Percentiles rank a stretch among this genome's conserved stretches.
Evolutionary conservation across 2,329 filamentous ascomycete species (phyloP).

Genomic region (Penicillium corylophilum): DNA sequence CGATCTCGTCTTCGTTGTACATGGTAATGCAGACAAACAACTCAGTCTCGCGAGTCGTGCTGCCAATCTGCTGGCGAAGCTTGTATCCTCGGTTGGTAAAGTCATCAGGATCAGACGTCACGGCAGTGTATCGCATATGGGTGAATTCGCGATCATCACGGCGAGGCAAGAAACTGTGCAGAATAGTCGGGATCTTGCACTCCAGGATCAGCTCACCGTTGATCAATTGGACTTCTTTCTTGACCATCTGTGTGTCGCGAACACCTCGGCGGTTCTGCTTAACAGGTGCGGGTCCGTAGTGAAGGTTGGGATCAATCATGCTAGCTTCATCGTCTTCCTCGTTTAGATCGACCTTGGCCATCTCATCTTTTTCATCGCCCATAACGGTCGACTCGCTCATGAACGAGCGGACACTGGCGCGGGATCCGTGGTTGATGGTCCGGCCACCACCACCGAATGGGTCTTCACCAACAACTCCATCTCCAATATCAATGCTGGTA

Average conservation of each 20-base stretch:
- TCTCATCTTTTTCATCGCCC: constrained; percentile 52
- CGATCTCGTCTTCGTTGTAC: constrained; percentile 98
- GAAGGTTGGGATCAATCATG: constrained; percentile 61
- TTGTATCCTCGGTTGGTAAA: constrained; percentile 88
- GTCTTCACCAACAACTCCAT: constrained; percentile 70
- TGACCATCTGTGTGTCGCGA: constrained; percentile 80
- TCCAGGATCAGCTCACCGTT: constrained; percentile 97
- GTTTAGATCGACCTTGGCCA: constrained; percentile 47
- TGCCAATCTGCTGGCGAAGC: constrained; percentile 84
- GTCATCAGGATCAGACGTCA: constrained; percentile 96
- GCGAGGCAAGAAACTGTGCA: constrained; percentile 93
- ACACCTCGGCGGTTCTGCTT: constrained; percentile 86
- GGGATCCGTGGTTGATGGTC: constrained; percentile 49
- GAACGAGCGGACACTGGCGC: constrained; percentile 61
- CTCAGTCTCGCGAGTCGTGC: constrained; percentile 83
- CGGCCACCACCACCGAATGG: constrained; percentile 61
- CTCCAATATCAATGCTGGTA: constrained; percentile 50
- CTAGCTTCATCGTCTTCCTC: constrained; percentile 46
- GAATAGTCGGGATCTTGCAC: constrained; percentile 97
- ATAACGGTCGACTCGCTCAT: constrained; percentile 59
- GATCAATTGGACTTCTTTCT: constrained; percentile 92
- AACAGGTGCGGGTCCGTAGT: constrained; percentile 84
- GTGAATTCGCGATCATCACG: constrained; percentile 95
- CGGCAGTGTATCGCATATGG: constrained; percentile 97
- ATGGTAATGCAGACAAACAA: constrained; percentile 96